Base-by-base conservation (phyloP, 164 flowering plant species). In the Sedum album region DNA sequence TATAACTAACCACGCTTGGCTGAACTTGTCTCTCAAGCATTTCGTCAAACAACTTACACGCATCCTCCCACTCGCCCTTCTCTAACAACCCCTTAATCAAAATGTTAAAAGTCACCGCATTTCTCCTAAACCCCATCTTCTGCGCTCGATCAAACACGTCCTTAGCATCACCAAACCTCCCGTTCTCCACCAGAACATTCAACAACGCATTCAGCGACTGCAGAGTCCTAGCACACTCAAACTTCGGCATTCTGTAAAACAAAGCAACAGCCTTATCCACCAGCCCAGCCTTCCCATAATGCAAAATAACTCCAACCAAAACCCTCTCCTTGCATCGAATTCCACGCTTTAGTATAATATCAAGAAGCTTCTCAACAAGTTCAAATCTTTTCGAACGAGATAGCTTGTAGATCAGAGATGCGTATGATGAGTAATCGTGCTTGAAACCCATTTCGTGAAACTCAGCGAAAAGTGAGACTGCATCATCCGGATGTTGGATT, bases 371-470 rank as follows among this genome's bases (percentile, higher is more conserved):
- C 31, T 85, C 83, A 1, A 93, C 79, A 1, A 79, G 76, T 21
- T 84, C 79, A 66, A 89, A 89, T n/a, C 76, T 71, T 17, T 80
- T 79, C 42, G 75, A 68, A 1, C 83, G 82, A 28, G 96, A 89
- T 26, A 93, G 89, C 71, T 82, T 93, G 85, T 90, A 93, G 17
- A 85, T 57, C 68, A 93, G 85, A 41, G 90, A 75, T 20, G 98
- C 74, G 78, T 79, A 93, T 0, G 91, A 88, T 44, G 96, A 84
- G 74, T 90, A 93, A 70, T 80, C 85, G 48, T 86, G 98, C n/a
- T 69, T 81, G 79, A 79, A 77, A 2, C 96, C 96, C 76, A 33
- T 72, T 60, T 75, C 67, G 17, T 69, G 68, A 70, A 80, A 85
- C 21, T 87, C 75, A n/a, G 79, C 49, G 69, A 89, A 85, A 64